Conservation (phyloP, 176 grass and related monocot species). For the Bromus sterilis region DNA sequence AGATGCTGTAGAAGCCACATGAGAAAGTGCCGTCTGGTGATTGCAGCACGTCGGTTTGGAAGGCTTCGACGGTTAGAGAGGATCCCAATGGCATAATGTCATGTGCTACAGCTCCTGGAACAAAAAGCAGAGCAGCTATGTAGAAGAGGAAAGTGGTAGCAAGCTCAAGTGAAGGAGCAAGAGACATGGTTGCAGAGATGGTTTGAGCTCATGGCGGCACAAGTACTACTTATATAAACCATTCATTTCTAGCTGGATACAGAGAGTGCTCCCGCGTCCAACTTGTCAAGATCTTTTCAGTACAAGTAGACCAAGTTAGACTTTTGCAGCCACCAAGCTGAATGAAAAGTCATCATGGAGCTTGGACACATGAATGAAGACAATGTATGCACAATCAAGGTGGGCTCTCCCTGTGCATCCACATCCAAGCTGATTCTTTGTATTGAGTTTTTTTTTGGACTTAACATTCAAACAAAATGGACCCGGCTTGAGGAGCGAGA, state of each 20-base stretch:
- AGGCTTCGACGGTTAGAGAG: constrained; percentile 18
- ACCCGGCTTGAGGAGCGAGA: not conserved
- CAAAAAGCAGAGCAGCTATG: not conserved
- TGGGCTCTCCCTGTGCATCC: not conserved
- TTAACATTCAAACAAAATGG: not conserved
- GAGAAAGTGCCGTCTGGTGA: not conserved
- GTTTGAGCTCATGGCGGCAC: not conserved
- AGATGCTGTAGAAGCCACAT: not conserved
- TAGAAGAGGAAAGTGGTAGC: not conserved
- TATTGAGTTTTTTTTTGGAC: not conserved
- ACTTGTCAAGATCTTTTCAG: not conserved
- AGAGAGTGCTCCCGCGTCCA: not conserved
- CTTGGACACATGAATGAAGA: not conserved
- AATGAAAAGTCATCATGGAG: not conserved
- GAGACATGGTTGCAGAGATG: not conserved
- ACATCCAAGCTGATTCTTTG: not conserved
- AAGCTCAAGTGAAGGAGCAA: not conserved
- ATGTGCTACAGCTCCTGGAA: not conserved
- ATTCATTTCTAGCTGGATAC: not conserved
- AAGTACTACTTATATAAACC: not conserved
- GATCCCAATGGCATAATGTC: not conserved
- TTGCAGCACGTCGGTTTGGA: not conserved
- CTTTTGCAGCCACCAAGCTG: not conserved
- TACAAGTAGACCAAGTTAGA: not conserved
- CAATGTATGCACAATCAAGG: not conserved